Conservation (phyloP, 2,329 filamentous ascomycete genomes). For the Claviceps lovelessii region DNA sequence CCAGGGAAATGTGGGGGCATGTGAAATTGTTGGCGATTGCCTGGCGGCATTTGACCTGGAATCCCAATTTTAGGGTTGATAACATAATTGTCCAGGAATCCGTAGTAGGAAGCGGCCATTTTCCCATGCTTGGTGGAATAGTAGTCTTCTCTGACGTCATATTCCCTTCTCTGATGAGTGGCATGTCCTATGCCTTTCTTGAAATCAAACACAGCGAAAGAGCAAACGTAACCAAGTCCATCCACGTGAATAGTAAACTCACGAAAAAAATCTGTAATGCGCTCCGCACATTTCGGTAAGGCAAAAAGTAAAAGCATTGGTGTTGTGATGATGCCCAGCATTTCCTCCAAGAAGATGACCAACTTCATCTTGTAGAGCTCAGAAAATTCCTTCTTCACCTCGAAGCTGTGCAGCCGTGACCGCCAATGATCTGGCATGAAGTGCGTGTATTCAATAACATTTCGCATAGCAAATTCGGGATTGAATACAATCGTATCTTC, state of each 20-base stretch:
- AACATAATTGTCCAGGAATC: conserved; percentile 85
- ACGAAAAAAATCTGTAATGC: conserved; percentile 92
- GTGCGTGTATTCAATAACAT: conserved; percentile 85
- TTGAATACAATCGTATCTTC: conserved; percentile 85
- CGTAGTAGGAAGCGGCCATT: conserved; percentile 94
- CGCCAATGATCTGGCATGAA: conserved; percentile 86
- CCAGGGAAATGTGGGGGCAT: conserved; percentile 64
- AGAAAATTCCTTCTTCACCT: conserved; percentile 83
- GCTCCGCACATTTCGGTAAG: conserved; percentile 75
- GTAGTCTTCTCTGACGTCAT: conserved; percentile 78
- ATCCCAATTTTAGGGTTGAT: conserved; percentile 57
- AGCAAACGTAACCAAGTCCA: conserved; percentile 89
- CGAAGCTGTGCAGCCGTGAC: conserved; percentile 77
- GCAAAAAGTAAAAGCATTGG: conserved; percentile 80
- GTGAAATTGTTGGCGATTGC: conserved; percentile 45
- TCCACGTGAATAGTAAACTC: conserved; percentile 97
- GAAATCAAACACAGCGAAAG: conserved; percentile 94
- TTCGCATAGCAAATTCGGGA: conserved; percentile 73
- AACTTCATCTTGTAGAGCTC: conserved; percentile 84
- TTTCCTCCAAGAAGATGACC: conserved; percentile 81
- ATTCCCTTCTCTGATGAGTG: conserved; percentile 22
- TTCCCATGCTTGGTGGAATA: conserved; percentile 93
- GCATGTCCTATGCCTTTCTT: conserved; percentile 54
- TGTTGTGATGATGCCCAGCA: conserved; percentile 82
- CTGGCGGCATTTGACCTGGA: conserved; percentile 43